A percentile compares a stretch with the other conserved stretches of the same genome.
These are phyloP conservation scores for Acacia crassicarpa DNA, from an alignment of 306 rosid species.

Conservation along the genomic window DNA sequence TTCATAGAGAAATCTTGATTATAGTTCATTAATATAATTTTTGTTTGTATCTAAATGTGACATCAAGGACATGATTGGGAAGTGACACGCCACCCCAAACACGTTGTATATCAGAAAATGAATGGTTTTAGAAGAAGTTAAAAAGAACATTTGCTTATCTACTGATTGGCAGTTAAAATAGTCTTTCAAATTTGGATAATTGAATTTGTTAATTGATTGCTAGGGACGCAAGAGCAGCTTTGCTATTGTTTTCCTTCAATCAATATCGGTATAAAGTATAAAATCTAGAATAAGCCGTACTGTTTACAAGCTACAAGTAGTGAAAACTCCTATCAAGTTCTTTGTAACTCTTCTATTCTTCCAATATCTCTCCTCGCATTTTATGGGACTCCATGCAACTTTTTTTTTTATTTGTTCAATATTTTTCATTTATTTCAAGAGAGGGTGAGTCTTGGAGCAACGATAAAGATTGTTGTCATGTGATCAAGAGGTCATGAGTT, in stretches of 20 bases:
- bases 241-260: slow-evolving; percentile 16
- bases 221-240: slow-evolving; percentile 18
- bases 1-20: slow-evolving; percentile 21
- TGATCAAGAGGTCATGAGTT: no score
- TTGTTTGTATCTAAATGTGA: slow-evolving; percentile 26
- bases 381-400: background rate
- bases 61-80: background rate
- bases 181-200: slow-evolving; percentile 12
- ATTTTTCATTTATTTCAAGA: background rate
- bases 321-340: background rate
- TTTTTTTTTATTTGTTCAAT: background rate
- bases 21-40: slow-evolving; percentile 2
- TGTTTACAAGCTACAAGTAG: background rate
- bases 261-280: background rate
- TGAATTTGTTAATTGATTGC: slow-evolving; percentile 28
- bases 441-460: no score
- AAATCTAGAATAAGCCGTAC: background rate
- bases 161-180: slow-evolving; percentile 3
- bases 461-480: no score
- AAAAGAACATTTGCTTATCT: background rate
- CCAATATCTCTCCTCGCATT: background rate
- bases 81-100: background rate
- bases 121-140: slow-evolving; percentile 12
- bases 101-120: background rate
- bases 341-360: background rate